Evolutionary conservation across 306 rosid species (phyloP).

Genomic region (Morella rubra): DNA sequence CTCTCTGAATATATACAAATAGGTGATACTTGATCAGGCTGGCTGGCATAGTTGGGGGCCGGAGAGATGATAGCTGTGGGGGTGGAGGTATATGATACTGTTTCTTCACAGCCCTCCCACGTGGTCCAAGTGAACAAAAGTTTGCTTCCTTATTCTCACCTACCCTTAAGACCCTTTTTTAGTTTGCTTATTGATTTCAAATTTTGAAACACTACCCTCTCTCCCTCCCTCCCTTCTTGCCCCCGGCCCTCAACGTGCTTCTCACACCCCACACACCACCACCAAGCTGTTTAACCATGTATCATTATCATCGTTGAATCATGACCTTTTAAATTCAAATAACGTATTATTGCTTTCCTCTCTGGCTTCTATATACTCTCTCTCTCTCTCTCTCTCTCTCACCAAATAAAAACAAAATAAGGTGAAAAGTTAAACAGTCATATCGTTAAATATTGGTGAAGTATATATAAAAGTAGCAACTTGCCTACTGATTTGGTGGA

Average conservation of each 20-base stretch:
- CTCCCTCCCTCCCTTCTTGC: slow-evolving; percentile 37
- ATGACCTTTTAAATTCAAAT: slow-evolving; percentile 66
- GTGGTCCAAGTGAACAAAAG: slow-evolving; percentile 53
- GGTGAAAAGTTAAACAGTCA: slow-evolving; percentile 13
- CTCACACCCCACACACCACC: slow-evolving; percentile 36
- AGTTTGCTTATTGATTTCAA: slow-evolving; percentile 50
- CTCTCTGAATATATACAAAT: slow-evolving; percentile 2
- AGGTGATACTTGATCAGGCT: slow-evolving; percentile 23
- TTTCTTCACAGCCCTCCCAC: slow-evolving; percentile 44
- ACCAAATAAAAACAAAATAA: not conserved
- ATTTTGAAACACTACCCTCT: slow-evolving; percentile 65
- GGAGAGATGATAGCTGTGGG: slow-evolving; percentile 14
- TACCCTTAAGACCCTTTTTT: slow-evolving; percentile 25
- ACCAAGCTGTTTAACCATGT: slow-evolving; percentile 25
- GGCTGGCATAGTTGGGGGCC: slow-evolving; percentile 34
- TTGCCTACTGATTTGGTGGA: not conserved
- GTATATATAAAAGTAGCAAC: not conserved
- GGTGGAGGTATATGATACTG: slow-evolving; percentile 22
- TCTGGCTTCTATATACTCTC: slow-evolving; percentile 27
- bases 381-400: not conserved
- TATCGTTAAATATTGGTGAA: not conserved
- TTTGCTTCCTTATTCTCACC: slow-evolving; percentile 38
- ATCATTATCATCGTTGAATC: slow-evolving; percentile 54
- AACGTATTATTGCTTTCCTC: slow-evolving; percentile 35
- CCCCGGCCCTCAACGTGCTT: not conserved